Evolutionary conservation across 768 basidiomycete genomes (phyloP).

Genomic region (Agaricus bisporus): DNA sequence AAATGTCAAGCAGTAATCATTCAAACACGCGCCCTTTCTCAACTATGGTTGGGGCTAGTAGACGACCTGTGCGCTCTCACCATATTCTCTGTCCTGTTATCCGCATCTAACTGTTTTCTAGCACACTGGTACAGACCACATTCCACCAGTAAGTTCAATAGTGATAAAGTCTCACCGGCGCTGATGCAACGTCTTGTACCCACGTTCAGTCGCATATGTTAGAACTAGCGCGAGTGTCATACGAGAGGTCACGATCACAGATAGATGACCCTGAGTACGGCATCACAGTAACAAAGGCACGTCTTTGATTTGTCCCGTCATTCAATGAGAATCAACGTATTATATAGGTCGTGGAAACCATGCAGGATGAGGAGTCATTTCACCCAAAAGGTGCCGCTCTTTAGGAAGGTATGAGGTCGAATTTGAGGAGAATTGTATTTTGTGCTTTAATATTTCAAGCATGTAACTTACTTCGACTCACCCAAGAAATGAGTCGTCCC

Average conservation of each 20-base stretch:
- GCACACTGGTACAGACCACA: background rate
- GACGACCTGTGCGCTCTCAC: conserved; percentile 11
- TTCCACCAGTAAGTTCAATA: background rate
- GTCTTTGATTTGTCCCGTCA: background rate
- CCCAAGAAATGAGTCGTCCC: too few relatives aligned
- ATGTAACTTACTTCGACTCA: too few relatives aligned
- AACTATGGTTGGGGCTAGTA: background rate
- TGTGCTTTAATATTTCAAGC: too few relatives aligned
- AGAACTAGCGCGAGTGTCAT: conserved; percentile 18
- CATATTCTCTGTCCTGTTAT: background rate
- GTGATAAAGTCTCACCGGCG: too few relatives aligned
- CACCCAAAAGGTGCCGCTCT: too few relatives aligned
- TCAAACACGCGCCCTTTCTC: conserved; percentile 3
- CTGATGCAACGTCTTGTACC: background rate
- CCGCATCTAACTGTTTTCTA: background rate
- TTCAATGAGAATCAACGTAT: background rate
- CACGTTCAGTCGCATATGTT: conserved; percentile 21
- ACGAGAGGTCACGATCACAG: conserved; percentile 10
- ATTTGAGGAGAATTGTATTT: too few relatives aligned
- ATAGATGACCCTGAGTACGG: conserved; percentile 26
- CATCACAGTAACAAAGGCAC: conserved; percentile 33
- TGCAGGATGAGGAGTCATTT: conserved; percentile 10
- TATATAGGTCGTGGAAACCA: conserved; percentile 31
- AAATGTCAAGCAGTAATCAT: conserved; percentile 13
- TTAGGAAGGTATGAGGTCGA: too few relatives aligned